Evolutionary conservation across 257 asterid species (phyloP).

Genomic region (Solanum medicagineum): DNA sequence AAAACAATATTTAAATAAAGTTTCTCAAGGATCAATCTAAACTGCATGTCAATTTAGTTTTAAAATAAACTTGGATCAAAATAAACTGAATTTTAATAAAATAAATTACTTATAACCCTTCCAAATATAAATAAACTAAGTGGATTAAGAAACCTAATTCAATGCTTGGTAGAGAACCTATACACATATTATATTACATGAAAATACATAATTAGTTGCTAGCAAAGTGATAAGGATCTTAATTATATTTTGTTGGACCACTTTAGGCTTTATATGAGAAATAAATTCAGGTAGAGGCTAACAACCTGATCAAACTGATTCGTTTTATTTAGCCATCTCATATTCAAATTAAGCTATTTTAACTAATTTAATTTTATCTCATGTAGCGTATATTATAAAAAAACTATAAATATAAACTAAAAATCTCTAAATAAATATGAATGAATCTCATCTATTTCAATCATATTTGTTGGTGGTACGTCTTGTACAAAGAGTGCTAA

Average conservation of each 20-base stretch:
- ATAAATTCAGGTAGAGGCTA: neutral
- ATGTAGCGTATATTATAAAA: too few species aligned
- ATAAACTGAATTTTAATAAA: neutral
- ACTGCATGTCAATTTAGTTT: neutral
- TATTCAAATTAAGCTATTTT: too few species aligned
- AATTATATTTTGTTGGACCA: neutral
- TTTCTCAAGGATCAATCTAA: neutral
- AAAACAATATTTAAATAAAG: neutral
- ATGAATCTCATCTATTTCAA: neutral
- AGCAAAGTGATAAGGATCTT: neutral
- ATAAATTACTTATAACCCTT: too few species aligned
- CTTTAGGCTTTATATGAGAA: neutral
- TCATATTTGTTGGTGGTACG: neutral
- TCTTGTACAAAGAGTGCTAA: neutral
- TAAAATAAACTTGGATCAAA: neutral
- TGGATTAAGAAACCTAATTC: neutral
- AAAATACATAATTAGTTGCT: neutral
- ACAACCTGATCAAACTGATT: neutral
- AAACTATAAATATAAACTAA: too few species aligned
- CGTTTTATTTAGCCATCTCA: neutral
- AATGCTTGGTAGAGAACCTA: neutral
- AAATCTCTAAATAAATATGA: too few species aligned
- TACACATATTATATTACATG: neutral
- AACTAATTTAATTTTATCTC: too few species aligned
- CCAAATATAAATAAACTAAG: too few species aligned